Evolutionary conservation across 164 flowering plant genomes (phyloP), one percentile per base, ranked within the genome.

Genomic region (Malania oleifera): DNA sequence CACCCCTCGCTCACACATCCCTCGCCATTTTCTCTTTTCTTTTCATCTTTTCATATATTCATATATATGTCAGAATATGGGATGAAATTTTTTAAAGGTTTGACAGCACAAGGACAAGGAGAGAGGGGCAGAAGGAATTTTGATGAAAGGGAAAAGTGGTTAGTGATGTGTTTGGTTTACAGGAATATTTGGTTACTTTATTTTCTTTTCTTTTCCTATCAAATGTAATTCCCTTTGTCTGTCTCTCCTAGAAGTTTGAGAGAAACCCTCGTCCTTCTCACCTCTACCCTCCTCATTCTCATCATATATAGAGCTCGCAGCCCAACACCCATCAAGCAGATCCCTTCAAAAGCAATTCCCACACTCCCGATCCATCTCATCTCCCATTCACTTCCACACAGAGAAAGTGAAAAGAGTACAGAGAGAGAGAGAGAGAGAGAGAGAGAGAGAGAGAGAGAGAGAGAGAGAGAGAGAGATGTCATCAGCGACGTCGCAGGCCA

Each of bases 401-500:
- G 5, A 18, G 20, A 43, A 8, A 43, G 48, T 18, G 48, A 44
- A 20, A n/a, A n/a, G n/a, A n/a, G n/a, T n/a, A n/a, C n/a, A 44
- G 48, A 44, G 23, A 44, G 48, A 44, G 11, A 48, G 50, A 54
- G 46, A 37, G 43, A 14, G 22, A 60, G 47, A 69, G 56, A 45
- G 27, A 54, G 63, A 51, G 54, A 31, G 59, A 44, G 25, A 37
- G 63, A 67, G 50, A 64, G 57, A 19, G 56, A 38, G 24, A 53
- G 70, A 37, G 60, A 70, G 57, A 65, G 68, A 66, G 58, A 67
- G 61, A 69, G 70, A 69, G 59, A 76, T 67, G 68, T 54, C 73
- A 3, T 59, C 72, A 2, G 59, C 35, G 4, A 9, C 72, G 9
- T 34, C 72, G 1, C 70, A 71, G 67, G 61, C 69, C 34, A 63